A percentile compares a stretch with the other conserved stretches of the same genome.
Conservation (phyloP, 805 yeast species). For the Metschnikowia aberdeeniae region DNA sequence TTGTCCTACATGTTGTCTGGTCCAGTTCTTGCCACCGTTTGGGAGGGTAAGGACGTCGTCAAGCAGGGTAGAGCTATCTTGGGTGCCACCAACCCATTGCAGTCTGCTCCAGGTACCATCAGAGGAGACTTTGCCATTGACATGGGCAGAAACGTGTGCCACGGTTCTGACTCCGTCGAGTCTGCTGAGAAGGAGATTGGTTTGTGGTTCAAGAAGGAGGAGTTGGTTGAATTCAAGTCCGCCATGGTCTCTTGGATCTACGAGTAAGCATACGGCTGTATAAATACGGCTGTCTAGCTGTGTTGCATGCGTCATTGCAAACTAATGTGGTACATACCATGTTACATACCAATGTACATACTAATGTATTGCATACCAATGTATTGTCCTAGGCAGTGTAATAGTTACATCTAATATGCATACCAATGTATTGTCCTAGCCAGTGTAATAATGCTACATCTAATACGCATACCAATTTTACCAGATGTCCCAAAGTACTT, state of each 20-base stretch:
- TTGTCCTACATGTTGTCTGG: slow-evolving; percentile 96
- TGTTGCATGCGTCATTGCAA: too few relatives aligned
- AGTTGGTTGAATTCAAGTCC: slow-evolving; percentile 87
- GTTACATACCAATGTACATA: too few relatives aligned
- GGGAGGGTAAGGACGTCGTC: slow-evolving; percentile 99
- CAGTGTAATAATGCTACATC: too few relatives aligned
- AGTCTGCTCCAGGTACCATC: slow-evolving; percentile 98
- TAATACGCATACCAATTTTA: too few relatives aligned
- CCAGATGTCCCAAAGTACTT: too few relatives aligned
- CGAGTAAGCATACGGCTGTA: slow-evolving; percentile 53
- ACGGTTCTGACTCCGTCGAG: slow-evolving; percentile 99
- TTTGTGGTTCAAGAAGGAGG: slow-evolving; percentile 98
- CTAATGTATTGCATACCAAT: too few relatives aligned
- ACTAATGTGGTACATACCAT: too few relatives aligned
- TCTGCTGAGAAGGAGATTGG: slow-evolving; percentile 92
- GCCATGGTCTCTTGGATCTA: slow-evolving; percentile 86
- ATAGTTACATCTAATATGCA: too few relatives aligned
- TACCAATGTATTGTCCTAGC: too few relatives aligned
- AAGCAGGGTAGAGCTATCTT: slow-evolving; percentile 96
- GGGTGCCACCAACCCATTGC: slow-evolving; percentile 99
- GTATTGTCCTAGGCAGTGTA: too few relatives aligned
- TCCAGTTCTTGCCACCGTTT: slow-evolving; percentile 97
- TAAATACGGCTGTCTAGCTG: too few relatives aligned
- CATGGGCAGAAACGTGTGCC: slow-evolving; percentile 98
- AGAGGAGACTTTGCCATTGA: slow-evolving; percentile 99